phyloP scores from a whole-genome alignment of 164 flowering plant genomes.

The Cinnamomum chago region DNA sequence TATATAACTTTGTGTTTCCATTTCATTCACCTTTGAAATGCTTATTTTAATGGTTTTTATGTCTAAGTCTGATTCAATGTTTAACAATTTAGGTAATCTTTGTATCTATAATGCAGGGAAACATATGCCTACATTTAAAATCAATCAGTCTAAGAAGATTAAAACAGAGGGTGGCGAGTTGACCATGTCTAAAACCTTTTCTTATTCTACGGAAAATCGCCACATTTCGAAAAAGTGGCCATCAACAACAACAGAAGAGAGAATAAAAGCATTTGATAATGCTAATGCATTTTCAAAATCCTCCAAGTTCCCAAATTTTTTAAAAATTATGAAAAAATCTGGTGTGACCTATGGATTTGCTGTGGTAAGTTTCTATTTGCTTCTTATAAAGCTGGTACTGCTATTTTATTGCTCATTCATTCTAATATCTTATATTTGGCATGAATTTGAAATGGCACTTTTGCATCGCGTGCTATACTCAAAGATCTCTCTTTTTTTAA shows the following conservation, averaged over 20 bases:
- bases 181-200: neutral
- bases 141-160: neutral
- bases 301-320: constrained; percentile 13
- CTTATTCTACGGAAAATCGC: neutral
- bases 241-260: neutral
- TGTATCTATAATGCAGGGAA: neutral
- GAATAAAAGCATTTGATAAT: neutral
- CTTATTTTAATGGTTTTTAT: neutral
- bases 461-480: too few species aligned
- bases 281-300: constrained; percentile 8
- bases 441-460: too few species aligned
- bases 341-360: neutral
- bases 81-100: neutral
- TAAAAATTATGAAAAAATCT: neutral
- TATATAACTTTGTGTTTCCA: too few species aligned
- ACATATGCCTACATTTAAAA: neutral
- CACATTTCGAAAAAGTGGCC: neutral
- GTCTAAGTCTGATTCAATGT: neutral
- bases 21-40: neutral
- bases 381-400: neutral
- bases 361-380: neutral
- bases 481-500: too few species aligned
- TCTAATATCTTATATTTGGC: neutral
- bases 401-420: neutral
- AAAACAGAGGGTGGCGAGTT: constrained; percentile 3